Evolutionary conservation across 2,329 filamentous ascomycete genomes (phyloP), one percentile per base, ranked within the genome.

Genomic region (Mollisiaceae sp.): DNA sequence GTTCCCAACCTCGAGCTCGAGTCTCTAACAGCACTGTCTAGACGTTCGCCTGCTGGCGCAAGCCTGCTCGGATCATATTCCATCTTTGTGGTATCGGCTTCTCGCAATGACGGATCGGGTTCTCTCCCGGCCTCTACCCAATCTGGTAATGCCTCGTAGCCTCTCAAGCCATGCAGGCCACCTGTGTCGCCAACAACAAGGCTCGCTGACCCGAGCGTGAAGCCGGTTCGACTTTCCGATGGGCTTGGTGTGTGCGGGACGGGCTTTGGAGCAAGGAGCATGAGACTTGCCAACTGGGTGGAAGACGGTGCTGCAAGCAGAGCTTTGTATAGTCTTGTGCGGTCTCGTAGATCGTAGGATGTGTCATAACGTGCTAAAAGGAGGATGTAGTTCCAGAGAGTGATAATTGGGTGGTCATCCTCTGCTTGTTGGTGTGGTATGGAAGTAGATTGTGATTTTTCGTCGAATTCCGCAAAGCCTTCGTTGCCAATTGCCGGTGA

Each of bases 281-380:
- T 91, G 15, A 99, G 83, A 0, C 91, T 93, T 2, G 95, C 95
- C 18, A 99, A 86, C 77, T 98, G 93, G 0, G 88, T 91, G 8
- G 86, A 87, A 2, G 84, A 82, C 0, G 94, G 92, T 4, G 91
- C 88, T 4, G 88, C 85, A 1, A 99, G 86, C 1, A 99, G 86
- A 0, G 93, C 86, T 69, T 91, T 93, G 80, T 97, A 98, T 67
- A 97, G 86, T 38, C 95, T 89, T 1, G 94, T 89, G 27, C 95
- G 91, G 76, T 98, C 95, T 69, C 95, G 92, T 2, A 99, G 87
- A 75, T 98, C 94, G 78, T 97, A 99, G 0, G 94, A 97, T 0
- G 90, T 92, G 73, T 98, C 95, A 77, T 98, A 99, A 67, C 95
- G 89, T 38, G 92, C 92, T 1, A 99, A 86, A 1, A 94, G 85